Conservation (phyloP, 257 asterid species). For the Solanum chilense region DNA sequence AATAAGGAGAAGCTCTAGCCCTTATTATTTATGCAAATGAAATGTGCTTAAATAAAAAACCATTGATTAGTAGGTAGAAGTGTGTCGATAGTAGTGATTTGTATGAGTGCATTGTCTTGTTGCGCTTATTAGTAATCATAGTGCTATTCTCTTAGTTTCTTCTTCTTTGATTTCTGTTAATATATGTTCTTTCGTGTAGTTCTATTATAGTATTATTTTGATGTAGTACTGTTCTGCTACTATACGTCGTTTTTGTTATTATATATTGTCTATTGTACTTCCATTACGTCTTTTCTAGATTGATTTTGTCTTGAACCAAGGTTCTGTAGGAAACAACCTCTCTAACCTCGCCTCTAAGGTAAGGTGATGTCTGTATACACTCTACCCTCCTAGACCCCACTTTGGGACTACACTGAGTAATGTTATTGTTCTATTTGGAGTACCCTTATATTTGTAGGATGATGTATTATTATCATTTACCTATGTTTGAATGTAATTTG, state of each 20-base stretch:
- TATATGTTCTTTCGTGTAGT: background rate
- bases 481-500: background rate
- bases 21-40: background rate
- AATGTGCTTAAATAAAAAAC: background rate
- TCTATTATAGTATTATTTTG: background rate
- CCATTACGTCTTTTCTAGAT: background rate
- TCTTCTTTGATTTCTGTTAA: background rate
- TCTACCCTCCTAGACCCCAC: background rate
- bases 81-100: background rate
- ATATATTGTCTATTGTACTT: background rate
- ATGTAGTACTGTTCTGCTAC: background rate
- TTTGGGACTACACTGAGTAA: background rate
- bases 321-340: background rate
- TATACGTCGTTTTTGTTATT: background rate
- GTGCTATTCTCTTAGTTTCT: background rate
- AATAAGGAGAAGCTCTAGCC: background rate
- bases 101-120: background rate
- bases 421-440: background rate
- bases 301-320: background rate
- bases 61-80: background rate
- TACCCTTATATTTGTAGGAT: background rate
- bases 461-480: background rate
- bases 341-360: background rate
- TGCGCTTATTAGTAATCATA: background rate
- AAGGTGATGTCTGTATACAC: background rate